Evolutionary conservation across 2,329 filamentous ascomycete species (phyloP), one percentile per base, ranked within the genome.

Genomic region (Orbilia blumenaviensis): DNA sequence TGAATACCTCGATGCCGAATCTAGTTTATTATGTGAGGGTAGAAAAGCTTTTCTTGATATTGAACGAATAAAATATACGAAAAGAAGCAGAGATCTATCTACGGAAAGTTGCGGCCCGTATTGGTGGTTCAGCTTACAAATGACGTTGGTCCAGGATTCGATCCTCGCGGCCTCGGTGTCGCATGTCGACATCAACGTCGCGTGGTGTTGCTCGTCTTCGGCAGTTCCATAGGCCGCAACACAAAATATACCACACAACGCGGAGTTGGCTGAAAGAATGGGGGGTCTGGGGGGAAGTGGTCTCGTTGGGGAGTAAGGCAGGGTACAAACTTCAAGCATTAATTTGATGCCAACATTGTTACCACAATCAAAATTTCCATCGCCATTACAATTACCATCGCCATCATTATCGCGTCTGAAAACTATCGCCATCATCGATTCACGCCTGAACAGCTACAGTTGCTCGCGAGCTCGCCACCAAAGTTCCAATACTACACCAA

Each of bases 161-260:
- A n/a, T n/a, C n/a, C n/a, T n/a, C n/a, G n/a, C n/a, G n/a, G n/a
- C 50, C 21, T 23, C 27, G 48, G 32, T 27, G 34, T 32, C 29
- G 9, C 18, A n/a, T 34, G 52, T 62, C 34, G 34, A 44, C 44
- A n/a, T 73, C 27, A 38, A 32, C n/a, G 48, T 50, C 27, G 48
- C 48, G n/a, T 54, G 48, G 12, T 38, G 34, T 38, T 69, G 44
- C 25, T 32, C 56, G 25, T 18, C 50, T 66, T 62, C 63, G 63
- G 63, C 64, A 75, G 71, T 75, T 75, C 68, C 71, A 75, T 63
- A 75, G 56, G 21, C 9, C 34, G 12, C 71, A 75, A 75, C 71
- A 21, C 71, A 63, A 46, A 64, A 75, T 42, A 18, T 14, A 62
- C 62, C 42, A 74, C 69, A 74, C 42, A 9, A 32, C 52, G 38